phyloP scores from a whole-genome alignment of 2,329 filamentous ascomycete species.

The Penicillium sp. region DNA sequence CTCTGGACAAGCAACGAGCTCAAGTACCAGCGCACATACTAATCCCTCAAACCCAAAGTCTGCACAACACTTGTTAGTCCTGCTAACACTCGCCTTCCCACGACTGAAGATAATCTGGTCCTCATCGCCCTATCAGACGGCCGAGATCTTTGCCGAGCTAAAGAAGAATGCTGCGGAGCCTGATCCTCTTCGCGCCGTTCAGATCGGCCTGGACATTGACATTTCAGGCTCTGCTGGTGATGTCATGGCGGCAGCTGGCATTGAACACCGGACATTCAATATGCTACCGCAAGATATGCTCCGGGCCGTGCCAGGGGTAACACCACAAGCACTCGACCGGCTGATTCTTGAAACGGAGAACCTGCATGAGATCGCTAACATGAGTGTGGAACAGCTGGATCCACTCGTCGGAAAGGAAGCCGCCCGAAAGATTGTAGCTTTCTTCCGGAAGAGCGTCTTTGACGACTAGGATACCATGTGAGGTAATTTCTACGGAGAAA shows the following conservation, averaged over 20 bases:
- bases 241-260: slow-evolving; percentile 59
- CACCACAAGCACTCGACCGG: slow-evolving; percentile 73
- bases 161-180: slow-evolving; percentile 90
- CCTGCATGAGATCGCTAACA: slow-evolving; percentile 82
- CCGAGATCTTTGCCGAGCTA: slow-evolving; percentile 92
- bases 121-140: slow-evolving; percentile 89
- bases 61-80: slow-evolving; percentile 86
- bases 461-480: slow-evolving; percentile 39
- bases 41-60: slow-evolving; percentile 69
- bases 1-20: slow-evolving; percentile 51
- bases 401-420: slow-evolving; percentile 76
- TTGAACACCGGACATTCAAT: slow-evolving; percentile 71
- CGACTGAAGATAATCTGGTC: slow-evolving; percentile 92
- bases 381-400: slow-evolving; percentile 72
- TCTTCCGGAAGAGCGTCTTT: slow-evolving; percentile 73
- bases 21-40: slow-evolving; percentile 63
- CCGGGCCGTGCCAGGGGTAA: slow-evolving; percentile 79
- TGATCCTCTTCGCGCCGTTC: slow-evolving; percentile 83
- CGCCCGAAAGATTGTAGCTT: slow-evolving; percentile 73
- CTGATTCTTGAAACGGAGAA: slow-evolving; percentile 74
- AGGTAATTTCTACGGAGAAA: not conserved
- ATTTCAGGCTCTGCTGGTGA: slow-evolving; percentile 46
- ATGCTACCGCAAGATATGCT: slow-evolving; percentile 90
- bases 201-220: slow-evolving; percentile 72
- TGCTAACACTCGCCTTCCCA: slow-evolving; percentile 90